These are phyloP conservation scores for Xylariaceae sp. DNA, from an alignment of 2,329 filamentous ascomycete species.

Conservation along the genomic window DNA sequence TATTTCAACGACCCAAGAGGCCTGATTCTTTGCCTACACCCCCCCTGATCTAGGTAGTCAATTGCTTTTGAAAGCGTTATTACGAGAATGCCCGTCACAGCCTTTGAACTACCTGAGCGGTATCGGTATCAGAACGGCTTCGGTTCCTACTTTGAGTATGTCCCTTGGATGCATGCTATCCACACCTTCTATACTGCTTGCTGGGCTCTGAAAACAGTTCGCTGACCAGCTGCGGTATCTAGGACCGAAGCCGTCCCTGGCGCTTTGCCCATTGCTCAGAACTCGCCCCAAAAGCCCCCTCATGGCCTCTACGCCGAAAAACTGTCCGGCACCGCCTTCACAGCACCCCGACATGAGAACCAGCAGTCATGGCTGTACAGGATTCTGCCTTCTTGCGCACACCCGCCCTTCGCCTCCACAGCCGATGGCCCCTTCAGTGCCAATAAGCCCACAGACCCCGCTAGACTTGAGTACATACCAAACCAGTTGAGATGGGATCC, in stretches of 20 bases:
- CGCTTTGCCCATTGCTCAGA: conserved; percentile 62
- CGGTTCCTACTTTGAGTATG: conserved; percentile 64
- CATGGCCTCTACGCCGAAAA: conserved; percentile 69
- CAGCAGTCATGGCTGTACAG: conserved; percentile 59
- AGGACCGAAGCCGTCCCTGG: conserved; percentile 59
- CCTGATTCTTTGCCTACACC: too few species aligned
- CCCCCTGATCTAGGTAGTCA: too few species aligned
- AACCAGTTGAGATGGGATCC: conserved; percentile 83
- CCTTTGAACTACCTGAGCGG: conserved; percentile 33
- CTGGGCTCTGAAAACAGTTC: too few species aligned
- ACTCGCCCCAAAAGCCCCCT: conserved; percentile 67
- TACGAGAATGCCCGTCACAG: conserved; percentile 35
- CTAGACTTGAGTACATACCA: conserved; percentile 67
- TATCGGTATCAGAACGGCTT: conserved; percentile 69
- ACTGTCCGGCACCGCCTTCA: conserved; percentile 58
- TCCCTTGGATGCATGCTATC: background rate
- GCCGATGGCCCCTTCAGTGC: conserved; percentile 40
- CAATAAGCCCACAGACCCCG: conserved; percentile 43
- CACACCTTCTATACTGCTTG: background rate
- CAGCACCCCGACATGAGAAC: conserved; percentile 55
- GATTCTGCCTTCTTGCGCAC: conserved; percentile 52
- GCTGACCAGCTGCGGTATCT: background rate
- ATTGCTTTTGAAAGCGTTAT: too few species aligned
- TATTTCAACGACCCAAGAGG: too few species aligned
- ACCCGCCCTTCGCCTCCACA: conserved; percentile 35